phyloP scores from a whole-genome alignment of 148 eudicot genomes.

The Drosera capensis region DNA sequence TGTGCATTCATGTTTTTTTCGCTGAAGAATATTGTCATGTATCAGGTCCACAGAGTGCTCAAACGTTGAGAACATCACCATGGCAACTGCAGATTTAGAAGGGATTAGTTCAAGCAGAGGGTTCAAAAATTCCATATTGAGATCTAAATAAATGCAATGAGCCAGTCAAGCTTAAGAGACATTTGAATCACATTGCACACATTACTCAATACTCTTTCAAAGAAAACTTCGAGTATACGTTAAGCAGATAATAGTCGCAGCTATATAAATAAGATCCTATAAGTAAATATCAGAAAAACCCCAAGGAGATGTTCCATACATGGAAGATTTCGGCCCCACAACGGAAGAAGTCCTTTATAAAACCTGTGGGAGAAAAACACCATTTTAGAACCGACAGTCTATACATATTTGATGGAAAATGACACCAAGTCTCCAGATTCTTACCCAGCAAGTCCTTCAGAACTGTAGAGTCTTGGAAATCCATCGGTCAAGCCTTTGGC shows the following conservation, averaged over 20 bases:
- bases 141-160: no score
- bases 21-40: conserved; percentile 36
- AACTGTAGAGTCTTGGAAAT: conserved; percentile 67
- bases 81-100: conserved; percentile 49
- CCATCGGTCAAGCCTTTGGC: conserved; percentile 88
- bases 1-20: conserved; percentile 64
- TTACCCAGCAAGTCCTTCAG: conserved; percentile 76
- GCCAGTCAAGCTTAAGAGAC: no score
- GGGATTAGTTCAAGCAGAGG: no score
- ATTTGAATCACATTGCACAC: no score
- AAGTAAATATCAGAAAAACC: neutral
- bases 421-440: neutral
- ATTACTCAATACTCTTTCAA: no score
- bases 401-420: neutral
- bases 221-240: no score
- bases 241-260: no score
- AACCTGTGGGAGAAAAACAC: conserved; percentile 38
- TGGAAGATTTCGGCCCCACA: conserved; percentile 96
- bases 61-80: conserved; percentile 93
- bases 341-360: conserved; percentile 78
- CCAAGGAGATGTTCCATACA: conserved; percentile 54
- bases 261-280: neutral
- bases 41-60: conserved; percentile 75
- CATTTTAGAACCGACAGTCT: neutral
- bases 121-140: no score